These are phyloP conservation scores for Septoria linicola DNA, from an alignment of 2,329 filamentous ascomycete species.

Conservation along the genomic window DNA sequence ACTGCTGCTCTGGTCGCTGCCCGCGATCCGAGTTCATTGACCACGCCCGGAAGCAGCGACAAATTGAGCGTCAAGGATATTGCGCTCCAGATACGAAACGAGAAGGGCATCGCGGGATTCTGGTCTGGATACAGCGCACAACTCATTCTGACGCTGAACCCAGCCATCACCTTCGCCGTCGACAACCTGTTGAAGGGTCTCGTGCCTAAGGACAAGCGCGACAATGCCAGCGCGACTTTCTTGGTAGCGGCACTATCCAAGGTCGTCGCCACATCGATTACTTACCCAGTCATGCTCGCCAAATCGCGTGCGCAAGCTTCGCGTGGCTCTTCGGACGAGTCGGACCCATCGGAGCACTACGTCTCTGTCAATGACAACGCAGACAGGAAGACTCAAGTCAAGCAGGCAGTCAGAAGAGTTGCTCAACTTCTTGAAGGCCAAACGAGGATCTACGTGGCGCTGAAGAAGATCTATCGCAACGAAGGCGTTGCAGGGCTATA, in stretches of 20 bases:
- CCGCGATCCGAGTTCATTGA: constrained; percentile 38
- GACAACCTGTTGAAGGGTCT: constrained; percentile 69
- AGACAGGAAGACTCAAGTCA: constrained; percentile 16
- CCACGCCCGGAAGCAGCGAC: constrained; percentile 28
- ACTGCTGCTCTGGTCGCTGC: constrained; percentile 58
- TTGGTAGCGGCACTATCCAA: constrained; percentile 75
- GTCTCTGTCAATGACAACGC: constrained; percentile 15
- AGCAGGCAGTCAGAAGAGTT: constrained; percentile 20
- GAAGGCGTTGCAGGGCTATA: constrained; percentile 73
- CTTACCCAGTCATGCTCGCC: constrained; percentile 84
- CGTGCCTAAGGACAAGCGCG: constrained; percentile 54
- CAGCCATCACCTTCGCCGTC: constrained; percentile 80
- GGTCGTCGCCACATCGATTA: constrained; percentile 70
- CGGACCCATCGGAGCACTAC: constrained; percentile 20
- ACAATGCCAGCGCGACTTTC: constrained; percentile 60
- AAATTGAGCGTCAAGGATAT: constrained; percentile 55
- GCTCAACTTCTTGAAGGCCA: constrained; percentile 33
- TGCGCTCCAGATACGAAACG: constrained; percentile 60
- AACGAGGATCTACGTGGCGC: constrained; percentile 33
- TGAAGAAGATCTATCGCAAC: constrained; percentile 35
- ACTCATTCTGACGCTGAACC: constrained; percentile 78
- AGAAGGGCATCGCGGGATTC: constrained; percentile 72
- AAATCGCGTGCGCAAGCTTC: constrained; percentile 73
- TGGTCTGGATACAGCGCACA: constrained; percentile 87
- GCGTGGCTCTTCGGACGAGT: constrained; percentile 32